Conservation (phyloP, 2,329 filamentous ascomycete genomes). For the Byssothecium circinans region DNA sequence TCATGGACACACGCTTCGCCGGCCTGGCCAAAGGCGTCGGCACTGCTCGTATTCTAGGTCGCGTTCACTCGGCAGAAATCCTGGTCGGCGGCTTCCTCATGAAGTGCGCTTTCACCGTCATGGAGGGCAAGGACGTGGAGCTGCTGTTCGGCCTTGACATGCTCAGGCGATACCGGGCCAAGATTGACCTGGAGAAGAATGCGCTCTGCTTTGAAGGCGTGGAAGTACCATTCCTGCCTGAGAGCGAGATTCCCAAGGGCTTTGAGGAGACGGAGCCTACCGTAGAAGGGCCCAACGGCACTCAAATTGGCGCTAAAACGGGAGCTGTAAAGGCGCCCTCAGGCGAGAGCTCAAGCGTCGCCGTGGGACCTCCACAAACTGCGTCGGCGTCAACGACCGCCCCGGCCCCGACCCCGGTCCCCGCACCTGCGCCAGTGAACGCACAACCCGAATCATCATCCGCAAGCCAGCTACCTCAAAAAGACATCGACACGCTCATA, state of each 20-base stretch:
- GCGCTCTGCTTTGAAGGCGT: conserved; percentile 85
- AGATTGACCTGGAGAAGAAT: conserved; percentile 82
- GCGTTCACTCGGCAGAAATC: conserved; percentile 93
- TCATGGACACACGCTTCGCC: conserved; percentile 89
- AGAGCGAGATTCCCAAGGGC: conserved; percentile 90
- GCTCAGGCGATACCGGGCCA: conserved; percentile 93
- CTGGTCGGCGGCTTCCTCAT: conserved; percentile 86
- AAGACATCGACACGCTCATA: conserved; percentile 74
- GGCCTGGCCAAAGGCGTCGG: conserved; percentile 93
- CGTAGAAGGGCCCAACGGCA: conserved; percentile 83
- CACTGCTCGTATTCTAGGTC: conserved; percentile 89
- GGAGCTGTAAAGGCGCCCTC: conserved; percentile 65
- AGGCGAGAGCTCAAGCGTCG: conserved; percentile 32
- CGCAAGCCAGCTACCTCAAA: conserved; percentile 54
- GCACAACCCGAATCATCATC: conserved; percentile 10
- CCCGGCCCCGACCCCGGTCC: no score
- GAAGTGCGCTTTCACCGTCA: conserved; percentile 95
- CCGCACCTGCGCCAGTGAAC: conserved; percentile 4
- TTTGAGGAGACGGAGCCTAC: conserved; percentile 79
- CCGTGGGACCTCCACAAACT: conserved; percentile 19
- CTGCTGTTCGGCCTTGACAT: conserved; percentile 92
- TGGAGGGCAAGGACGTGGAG: conserved; percentile 98
- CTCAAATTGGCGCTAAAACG: conserved; percentile 79
- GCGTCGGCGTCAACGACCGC: no score
- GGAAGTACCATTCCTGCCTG: conserved; percentile 85